A percentile compares a stretch with the other conserved stretches of the same genome.
These are phyloP conservation scores for Pseudogymnoascus sp. DNA, from an alignment of 2,329 filamentous ascomycete genomes.

Conservation along the genomic window DNA sequence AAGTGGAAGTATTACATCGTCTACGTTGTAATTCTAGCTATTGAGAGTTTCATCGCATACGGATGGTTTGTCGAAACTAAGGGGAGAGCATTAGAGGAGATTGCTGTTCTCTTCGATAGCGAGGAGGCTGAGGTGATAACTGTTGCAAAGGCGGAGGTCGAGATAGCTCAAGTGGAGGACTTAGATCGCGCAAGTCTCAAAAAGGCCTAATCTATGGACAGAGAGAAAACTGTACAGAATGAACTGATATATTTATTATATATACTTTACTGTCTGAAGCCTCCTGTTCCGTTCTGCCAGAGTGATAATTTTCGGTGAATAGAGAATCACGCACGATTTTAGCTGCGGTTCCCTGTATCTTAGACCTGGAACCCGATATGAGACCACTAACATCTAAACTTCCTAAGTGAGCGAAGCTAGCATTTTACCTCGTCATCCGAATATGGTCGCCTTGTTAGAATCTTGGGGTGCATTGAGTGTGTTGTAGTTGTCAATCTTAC, in stretches of 20 bases:
- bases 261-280: not conserved
- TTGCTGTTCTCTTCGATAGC: conserved; percentile 10
- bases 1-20: conserved; percentile 33
- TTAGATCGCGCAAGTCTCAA: not conserved
- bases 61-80: conserved; percentile 12
- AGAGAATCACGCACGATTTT: not conserved
- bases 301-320: not conserved
- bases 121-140: conserved; percentile 8
- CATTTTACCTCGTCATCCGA: not conserved
- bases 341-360: not conserved
- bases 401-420: not conserved
- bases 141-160: not conserved
- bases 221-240: not conserved
- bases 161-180: not conserved
- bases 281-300: not conserved
- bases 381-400: not conserved
- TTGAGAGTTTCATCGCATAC: conserved; percentile 10
- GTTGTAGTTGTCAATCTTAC: not conserved
- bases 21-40: conserved; percentile 23
- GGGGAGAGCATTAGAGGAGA: conserved; percentile 9
- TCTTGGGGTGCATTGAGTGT: not conserved
- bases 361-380: not conserved
- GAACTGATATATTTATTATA: not conserved
- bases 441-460: not conserved
- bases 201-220: not conserved